These are phyloP conservation scores for Pseudocercospora ulei DNA, from an alignment of 2,329 filamentous ascomycete genomes.

Conservation along the genomic window DNA sequence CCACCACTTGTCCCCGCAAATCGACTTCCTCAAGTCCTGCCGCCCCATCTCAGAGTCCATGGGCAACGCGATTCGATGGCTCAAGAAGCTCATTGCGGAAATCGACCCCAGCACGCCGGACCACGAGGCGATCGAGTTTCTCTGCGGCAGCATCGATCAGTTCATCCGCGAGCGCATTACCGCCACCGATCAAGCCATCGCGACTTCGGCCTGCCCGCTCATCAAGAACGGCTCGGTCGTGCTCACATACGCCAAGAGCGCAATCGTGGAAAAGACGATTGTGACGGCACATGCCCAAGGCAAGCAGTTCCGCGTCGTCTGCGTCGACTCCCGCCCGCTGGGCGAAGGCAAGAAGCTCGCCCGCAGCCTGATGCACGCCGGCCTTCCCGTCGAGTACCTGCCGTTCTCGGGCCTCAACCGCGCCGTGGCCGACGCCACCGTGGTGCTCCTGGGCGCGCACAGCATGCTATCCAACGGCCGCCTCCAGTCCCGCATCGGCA, in stretches of 20 bases:
- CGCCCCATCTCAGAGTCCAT: constrained; percentile 94
- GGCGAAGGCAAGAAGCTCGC: constrained; percentile 64
- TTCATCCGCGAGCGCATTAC: constrained; percentile 87
- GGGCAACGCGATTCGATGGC: constrained; percentile 89
- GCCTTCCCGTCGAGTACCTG: constrained; percentile 69
- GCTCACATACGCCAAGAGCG: constrained; percentile 76
- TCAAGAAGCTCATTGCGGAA: constrained; percentile 85
- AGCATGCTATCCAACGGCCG: constrained; percentile 93
- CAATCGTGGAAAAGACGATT: constrained; percentile 74
- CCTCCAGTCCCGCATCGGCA: constrained; percentile 79
- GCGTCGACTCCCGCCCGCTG: constrained; percentile 67
- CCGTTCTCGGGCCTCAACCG: constrained; percentile 68
- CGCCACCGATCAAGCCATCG: constrained; percentile 76
- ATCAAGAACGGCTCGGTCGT: constrained; percentile 73
- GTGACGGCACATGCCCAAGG: constrained; percentile 60
- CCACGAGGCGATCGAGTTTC: constrained; percentile 64
- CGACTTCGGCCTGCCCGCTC: constrained; percentile 61
- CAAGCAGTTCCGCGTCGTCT: constrained; percentile 69
- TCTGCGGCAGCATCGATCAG: constrained; percentile 72
- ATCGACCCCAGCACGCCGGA: constrained; percentile 81
- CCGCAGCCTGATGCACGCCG: constrained; percentile 56
- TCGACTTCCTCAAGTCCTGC: constrained; percentile 86
- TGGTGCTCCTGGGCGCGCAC: constrained; percentile 77
- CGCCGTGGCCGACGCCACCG: constrained; percentile 59
- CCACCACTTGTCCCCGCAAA: constrained; percentile 85